These are phyloP conservation scores for Stephanodiscus triporus DNA, from an alignment of 108 stramenopile genomes.

Conservation along the genomic window DNA sequence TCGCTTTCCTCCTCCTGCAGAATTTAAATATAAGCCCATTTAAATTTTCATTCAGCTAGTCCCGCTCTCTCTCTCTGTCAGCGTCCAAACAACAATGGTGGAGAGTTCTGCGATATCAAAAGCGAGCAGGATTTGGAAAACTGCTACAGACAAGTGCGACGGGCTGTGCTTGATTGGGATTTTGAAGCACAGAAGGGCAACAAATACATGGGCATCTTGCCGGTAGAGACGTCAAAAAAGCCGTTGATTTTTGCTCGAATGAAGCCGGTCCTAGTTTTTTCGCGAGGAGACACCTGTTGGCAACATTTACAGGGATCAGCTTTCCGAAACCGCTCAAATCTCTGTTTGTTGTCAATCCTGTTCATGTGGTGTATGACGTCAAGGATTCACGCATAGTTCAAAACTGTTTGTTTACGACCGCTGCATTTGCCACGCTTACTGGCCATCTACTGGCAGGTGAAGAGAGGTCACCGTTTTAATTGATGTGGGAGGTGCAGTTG, in stretches of 20 bases:
- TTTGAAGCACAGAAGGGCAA: constrained; percentile 29
- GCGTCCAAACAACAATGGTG: too few species aligned
- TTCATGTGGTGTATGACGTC: constrained; percentile 35
- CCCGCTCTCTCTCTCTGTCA: too few species aligned
- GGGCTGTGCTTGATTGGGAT: constrained; percentile 31
- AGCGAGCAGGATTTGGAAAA: constrained; percentile 28
- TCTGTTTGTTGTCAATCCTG: constrained; percentile 35
- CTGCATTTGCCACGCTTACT: constrained; percentile 38
- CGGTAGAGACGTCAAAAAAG: constrained; percentile 1
- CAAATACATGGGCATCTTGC: constrained; percentile 27
- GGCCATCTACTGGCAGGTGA: constrained; percentile 46
- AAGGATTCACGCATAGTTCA: constrained; percentile 4
- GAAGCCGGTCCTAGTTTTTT: not conserved
- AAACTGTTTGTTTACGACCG: constrained; percentile 15
- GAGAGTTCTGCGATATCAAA: constrained; percentile 39
- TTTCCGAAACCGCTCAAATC: constrained; percentile 29
- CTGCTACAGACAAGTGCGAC: constrained; percentile 28
- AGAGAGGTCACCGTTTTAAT: constrained; percentile 35
- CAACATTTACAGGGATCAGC: constrained; percentile 35
- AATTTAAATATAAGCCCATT: too few species aligned
- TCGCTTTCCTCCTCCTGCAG: too few species aligned
- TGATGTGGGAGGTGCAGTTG: constrained; percentile 20
- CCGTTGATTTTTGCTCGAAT: not conserved
- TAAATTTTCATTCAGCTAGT: too few species aligned
- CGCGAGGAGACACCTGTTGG: constrained; percentile 16